These are phyloP conservation scores for Pichia sp. DNA, from an alignment of 1,139 yeast genomes.

Conservation along the genomic window DNA sequence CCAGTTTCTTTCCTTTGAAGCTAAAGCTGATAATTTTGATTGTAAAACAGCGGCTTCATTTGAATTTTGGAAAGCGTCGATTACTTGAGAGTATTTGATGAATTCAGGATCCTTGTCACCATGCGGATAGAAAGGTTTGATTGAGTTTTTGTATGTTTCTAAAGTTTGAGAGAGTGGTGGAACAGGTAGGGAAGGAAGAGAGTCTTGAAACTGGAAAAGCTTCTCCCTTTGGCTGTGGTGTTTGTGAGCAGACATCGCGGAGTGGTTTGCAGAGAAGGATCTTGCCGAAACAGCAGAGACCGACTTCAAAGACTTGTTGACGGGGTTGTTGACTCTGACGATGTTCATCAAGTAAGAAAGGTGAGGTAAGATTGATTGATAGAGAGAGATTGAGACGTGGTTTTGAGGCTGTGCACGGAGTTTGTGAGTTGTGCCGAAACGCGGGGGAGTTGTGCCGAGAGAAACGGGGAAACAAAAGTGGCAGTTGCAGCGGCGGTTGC, in stretches of 20 bases:
- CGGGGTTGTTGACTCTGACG: background rate
- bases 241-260: background rate
- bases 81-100: constrained; percentile 43
- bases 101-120: constrained; percentile 46
- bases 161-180: constrained; percentile 74
- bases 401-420: too few species aligned
- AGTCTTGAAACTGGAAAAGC: constrained; percentile 64
- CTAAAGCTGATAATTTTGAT: constrained; percentile 50
- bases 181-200: constrained; percentile 81
- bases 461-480: too few species aligned
- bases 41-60: constrained; percentile 60
- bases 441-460: too few species aligned
- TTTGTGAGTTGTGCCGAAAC: too few species aligned
- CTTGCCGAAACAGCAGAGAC: background rate
- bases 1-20: constrained; percentile 70
- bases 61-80: constrained; percentile 55
- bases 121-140: constrained; percentile 55
- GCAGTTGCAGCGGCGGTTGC: too few species aligned
- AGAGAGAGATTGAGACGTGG: too few species aligned
- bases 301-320: background rate
- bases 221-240: too few species aligned
- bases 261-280: background rate
- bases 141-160: constrained; percentile 58
- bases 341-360: background rate
- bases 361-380: too few species aligned